A percentile compares a stretch with the other conserved stretches of the same genome.
Evolutionary conservation across 1,284 basidiomycete genomes (phyloP).

Genomic region (Moesziomyces antarcticus): DNA sequence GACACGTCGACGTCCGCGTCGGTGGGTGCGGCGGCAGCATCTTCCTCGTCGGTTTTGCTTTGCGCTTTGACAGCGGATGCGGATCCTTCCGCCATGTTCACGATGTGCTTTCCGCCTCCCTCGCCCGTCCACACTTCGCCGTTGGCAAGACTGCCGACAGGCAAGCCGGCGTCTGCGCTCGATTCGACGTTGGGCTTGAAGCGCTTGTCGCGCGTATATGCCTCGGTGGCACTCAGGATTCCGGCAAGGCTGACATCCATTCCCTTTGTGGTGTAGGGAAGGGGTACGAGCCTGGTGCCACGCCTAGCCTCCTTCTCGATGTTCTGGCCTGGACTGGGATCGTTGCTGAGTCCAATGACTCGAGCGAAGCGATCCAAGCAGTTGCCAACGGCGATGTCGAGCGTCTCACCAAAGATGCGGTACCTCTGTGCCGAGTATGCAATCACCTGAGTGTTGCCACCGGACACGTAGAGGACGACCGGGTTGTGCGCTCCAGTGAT

Average conservation of each 20-base stretch:
- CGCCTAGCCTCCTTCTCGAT: constrained; percentile 95
- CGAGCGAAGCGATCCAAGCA: constrained; percentile 97
- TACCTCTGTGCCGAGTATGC: constrained; percentile 94
- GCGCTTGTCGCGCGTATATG: constrained; percentile 73
- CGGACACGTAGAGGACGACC: constrained; percentile 97
- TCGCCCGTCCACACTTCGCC: constrained; percentile 56
- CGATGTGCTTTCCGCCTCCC: constrained; percentile 53
- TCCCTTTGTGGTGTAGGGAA: constrained; percentile 97
- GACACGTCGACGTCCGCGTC: constrained; percentile 41
- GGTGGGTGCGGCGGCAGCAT: background rate
- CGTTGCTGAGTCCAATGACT: constrained; percentile 94
- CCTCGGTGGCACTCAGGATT: constrained; percentile 86
- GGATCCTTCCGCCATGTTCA: constrained; percentile 30
- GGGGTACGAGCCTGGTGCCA: constrained; percentile 78
- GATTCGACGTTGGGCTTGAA: constrained; percentile 40
- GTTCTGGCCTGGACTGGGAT: constrained; percentile 97
- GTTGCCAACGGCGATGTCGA: constrained; percentile 99
- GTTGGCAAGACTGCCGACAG: constrained; percentile 61
- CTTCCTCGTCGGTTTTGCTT: background rate
- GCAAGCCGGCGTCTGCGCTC: constrained; percentile 11
- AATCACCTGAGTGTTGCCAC: constrained; percentile 99
- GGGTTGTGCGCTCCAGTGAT: constrained; percentile 95
- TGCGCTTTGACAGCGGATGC: background rate
- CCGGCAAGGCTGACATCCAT: constrained; percentile 98
- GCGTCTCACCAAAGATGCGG: constrained; percentile 97